Evolutionary conservation across 164 flowering plant genomes (phyloP).

Genomic region (Nymphaea thermarum): DNA sequence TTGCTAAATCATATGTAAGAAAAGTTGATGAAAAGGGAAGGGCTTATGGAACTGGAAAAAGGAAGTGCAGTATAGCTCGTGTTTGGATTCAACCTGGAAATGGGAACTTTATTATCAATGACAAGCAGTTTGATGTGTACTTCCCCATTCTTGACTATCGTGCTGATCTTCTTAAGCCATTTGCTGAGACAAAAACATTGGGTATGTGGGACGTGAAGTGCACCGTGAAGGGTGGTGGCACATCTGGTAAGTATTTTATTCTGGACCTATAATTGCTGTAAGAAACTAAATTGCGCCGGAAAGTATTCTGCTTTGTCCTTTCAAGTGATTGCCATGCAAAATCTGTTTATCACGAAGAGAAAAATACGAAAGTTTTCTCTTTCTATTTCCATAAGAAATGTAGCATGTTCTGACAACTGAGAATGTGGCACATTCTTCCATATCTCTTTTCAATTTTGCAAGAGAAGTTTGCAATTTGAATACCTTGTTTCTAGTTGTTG

Average conservation of each 20-base stretch:
- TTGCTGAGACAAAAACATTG: constrained; percentile 79
- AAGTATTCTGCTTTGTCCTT: too few species aligned
- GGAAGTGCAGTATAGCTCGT: constrained; percentile 94
- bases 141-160: constrained; percentile 90
- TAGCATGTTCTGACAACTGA: too few species aligned
- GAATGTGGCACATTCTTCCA: too few species aligned
- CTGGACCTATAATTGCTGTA: not conserved
- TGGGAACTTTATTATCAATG: constrained; percentile 73
- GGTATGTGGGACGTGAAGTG: constrained; percentile 87
- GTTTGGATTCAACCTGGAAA: constrained; percentile 94
- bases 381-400: too few species aligned
- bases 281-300: not conserved
- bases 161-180: constrained; percentile 84
- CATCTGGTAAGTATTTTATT: constrained; percentile 36
- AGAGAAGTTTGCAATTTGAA: too few species aligned
- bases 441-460: too few species aligned
- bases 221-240: constrained; percentile 95
- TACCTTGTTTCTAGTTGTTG: too few species aligned
- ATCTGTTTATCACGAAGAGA: too few species aligned
- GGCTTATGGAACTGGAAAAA: constrained; percentile 94
- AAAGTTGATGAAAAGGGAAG: constrained; percentile 85
- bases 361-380: too few species aligned
- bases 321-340: too few species aligned
- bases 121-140: constrained; percentile 74
- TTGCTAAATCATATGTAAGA: constrained; percentile 66